A percentile compares a stretch with the other conserved stretches of the same genome.
Conservation (phyloP, 1,284 basidiomycete species). For the Tilletia setariae region DNA sequence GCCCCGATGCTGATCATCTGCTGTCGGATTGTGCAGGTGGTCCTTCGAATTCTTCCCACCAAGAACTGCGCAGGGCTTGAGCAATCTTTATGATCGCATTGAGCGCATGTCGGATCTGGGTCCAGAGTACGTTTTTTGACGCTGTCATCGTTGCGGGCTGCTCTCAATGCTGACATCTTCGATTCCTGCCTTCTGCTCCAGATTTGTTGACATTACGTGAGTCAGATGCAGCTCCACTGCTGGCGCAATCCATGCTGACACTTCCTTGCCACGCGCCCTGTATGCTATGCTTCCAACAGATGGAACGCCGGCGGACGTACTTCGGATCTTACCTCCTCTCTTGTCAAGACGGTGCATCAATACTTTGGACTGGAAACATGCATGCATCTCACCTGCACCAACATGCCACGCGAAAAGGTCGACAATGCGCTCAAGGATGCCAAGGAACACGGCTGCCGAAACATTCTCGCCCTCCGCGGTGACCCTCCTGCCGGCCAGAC, state of each 20-base stretch:
- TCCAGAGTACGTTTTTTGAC: constrained; percentile 75
- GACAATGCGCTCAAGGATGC: constrained; percentile 89
- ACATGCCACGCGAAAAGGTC: constrained; percentile 83
- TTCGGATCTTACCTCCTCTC: constrained; percentile 60
- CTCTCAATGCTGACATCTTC: background rate
- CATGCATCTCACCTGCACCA: constrained; percentile 55
- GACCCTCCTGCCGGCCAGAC: constrained; percentile 32
- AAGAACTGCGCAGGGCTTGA: constrained; percentile 74
- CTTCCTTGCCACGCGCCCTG: background rate
- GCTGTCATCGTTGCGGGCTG: constrained; percentile 48
- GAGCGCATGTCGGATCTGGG: constrained; percentile 94
- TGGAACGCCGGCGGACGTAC: constrained; percentile 77
- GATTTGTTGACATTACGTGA: constrained; percentile 16
- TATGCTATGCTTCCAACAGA: background rate
- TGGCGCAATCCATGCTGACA: background rate
- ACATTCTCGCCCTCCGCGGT: constrained; percentile 89
- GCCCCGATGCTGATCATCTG: too few species aligned
- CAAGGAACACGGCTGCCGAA: constrained; percentile 84
- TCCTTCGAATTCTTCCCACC: constrained; percentile 95
- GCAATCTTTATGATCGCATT: constrained; percentile 69
- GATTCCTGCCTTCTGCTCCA: background rate
- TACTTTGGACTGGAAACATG: constrained; percentile 54
- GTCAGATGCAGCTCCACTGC: background rate
- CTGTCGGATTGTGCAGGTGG: constrained; percentile 29
- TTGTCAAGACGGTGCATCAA: constrained; percentile 75